Conservation (phyloP, 2,329 filamentous ascomycete species). For the Colletotrichum gigasporum region DNA sequence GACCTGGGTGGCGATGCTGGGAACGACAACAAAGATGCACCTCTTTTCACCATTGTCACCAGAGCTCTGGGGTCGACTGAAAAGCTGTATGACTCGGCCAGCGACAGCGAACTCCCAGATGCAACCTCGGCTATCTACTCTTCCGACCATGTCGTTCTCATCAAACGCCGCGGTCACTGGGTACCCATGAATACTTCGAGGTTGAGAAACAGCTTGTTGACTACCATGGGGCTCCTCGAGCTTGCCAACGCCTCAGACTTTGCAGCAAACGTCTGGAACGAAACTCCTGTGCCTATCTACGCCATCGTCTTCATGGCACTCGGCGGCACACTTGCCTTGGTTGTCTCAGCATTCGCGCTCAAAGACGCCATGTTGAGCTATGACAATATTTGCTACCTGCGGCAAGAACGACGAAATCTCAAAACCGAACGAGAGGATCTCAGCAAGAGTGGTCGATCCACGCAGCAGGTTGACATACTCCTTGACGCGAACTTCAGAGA, state of each 20-base stretch:
- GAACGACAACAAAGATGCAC: not conserved
- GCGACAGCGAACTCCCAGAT: not conserved
- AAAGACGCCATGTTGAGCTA: constrained; percentile 53
- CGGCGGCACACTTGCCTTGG: constrained; percentile 56
- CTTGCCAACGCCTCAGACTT: constrained; percentile 66
- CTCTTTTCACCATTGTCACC: no score
- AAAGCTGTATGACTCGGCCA: not conserved
- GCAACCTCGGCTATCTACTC: not conserved
- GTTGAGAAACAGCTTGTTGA: not conserved
- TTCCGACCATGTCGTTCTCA: not conserved
- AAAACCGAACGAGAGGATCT: constrained; percentile 31
- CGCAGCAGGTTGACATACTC: constrained; percentile 44
- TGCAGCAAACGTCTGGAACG: constrained; percentile 66
- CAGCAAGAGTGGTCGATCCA: constrained; percentile 3
- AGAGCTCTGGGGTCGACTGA: no score
- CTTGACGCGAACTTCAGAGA: constrained; percentile 58
- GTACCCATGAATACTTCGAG: not conserved
- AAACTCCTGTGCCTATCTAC: constrained; percentile 56
- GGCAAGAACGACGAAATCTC: constrained; percentile 49
- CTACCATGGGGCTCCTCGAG: constrained; percentile 58
- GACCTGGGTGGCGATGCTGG: no score
- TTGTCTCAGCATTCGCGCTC: constrained; percentile 55
- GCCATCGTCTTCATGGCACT: constrained; percentile 62
- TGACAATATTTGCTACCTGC: constrained; percentile 56
- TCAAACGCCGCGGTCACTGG: not conserved